Evolutionary conservation across 2,329 filamentous ascomycete genomes (phyloP).

Genomic region (Cladosporium sp.): DNA sequence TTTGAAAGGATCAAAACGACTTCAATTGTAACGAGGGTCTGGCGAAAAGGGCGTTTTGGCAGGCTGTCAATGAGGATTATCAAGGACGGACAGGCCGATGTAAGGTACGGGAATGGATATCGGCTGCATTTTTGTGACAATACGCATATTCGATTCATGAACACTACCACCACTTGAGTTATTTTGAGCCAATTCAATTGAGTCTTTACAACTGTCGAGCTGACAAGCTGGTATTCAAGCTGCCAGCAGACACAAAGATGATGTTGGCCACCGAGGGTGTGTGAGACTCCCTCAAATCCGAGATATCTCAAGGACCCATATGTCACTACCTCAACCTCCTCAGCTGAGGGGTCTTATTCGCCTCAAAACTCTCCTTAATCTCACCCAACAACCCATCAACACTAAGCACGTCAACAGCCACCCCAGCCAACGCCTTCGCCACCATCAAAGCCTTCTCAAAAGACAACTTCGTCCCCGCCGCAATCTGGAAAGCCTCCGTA

Average conservation of each 20-base stretch:
- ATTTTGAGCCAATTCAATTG: neutral
- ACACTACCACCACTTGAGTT: neutral
- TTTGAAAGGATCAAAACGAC: neutral
- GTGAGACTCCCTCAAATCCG: neutral
- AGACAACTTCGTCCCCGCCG: conserved; percentile 12
- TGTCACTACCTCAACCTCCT: neutral
- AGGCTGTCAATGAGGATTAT: neutral
- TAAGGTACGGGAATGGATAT: conserved; percentile 1
- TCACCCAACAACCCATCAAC: conserved; percentile 12
- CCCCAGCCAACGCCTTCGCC: conserved; percentile 17
- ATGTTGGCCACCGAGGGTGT: neutral
- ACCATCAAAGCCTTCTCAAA: conserved; percentile 9
- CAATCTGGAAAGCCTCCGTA: conserved; percentile 12
- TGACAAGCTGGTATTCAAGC: neutral
- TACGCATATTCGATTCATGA: conserved; percentile 8
- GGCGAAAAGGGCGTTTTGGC: neutral
- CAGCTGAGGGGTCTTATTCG: neutral
- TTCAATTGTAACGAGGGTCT: neutral
- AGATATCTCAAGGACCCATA: neutral
- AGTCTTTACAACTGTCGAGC: neutral
- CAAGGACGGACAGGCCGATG: neutral
- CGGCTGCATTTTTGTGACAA: conserved; percentile 1
- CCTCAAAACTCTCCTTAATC: conserved; percentile 3
- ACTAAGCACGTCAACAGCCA: conserved; percentile 14
- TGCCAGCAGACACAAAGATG: neutral